Conservation (phyloP, 257 asterid genomes). For the Nicotiana sylvestris region DNA sequence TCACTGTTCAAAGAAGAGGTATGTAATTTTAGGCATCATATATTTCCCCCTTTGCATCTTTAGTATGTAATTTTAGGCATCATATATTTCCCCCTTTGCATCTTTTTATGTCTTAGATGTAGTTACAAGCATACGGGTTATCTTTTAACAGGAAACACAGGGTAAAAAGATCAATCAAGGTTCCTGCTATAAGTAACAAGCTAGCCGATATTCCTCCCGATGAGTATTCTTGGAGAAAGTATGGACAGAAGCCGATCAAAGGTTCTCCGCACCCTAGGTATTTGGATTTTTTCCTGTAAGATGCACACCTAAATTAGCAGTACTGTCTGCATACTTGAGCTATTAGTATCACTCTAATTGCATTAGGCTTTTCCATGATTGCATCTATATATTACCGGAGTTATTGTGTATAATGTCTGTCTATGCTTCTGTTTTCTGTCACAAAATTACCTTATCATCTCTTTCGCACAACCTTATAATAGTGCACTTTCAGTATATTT, state of each 20-base stretch:
- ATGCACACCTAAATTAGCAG: not conserved
- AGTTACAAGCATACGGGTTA: not conserved
- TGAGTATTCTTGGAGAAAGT: conserved; percentile 77
- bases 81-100: not conserved
- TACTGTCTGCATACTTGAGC: not conserved
- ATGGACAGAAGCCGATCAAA: conserved; percentile 78
- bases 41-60: not conserved
- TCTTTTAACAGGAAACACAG: conserved; percentile 52
- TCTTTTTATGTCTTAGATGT: not conserved
- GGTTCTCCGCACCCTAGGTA: conserved; percentile 86
- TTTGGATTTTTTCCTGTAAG: not conserved
- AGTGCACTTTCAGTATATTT: not conserved
- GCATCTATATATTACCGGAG: not conserved
- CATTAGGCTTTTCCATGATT: not conserved
- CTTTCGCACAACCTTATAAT: not conserved
- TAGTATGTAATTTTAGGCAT: not conserved
- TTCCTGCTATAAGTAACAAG: conserved; percentile 75
- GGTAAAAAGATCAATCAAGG: conserved; percentile 58
- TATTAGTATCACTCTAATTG: not conserved
- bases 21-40: conserved; percentile 9
- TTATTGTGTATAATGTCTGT: not conserved
- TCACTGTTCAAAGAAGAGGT: conserved; percentile 95
- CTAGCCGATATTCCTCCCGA: conserved; percentile 74
- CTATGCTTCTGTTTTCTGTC: not conserved
- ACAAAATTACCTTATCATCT: not conserved